A percentile compares a stretch with the other conserved stretches of the same genome.
These are phyloP conservation scores for Heterobasidion irregulare DNA, from an alignment of 1,284 basidiomycete species.

Conservation along the genomic window DNA sequence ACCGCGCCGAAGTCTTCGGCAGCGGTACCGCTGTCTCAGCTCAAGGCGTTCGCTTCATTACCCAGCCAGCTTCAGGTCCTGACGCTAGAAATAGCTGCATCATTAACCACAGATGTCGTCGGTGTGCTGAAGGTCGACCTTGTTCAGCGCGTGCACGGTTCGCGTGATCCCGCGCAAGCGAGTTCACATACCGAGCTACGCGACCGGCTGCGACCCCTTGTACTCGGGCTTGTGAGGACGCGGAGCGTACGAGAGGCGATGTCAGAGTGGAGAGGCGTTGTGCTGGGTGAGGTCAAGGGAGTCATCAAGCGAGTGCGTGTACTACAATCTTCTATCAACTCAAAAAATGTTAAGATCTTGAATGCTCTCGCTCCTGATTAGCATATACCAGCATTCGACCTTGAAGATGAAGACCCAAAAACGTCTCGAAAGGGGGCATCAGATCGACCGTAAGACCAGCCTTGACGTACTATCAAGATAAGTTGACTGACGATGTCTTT, in stretches of 20 bases:
- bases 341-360: constrained; percentile 1
- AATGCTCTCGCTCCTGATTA: constrained; percentile 16
- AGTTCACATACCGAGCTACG: constrained; percentile 33
- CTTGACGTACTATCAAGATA: not conserved
- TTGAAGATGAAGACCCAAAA: constrained; percentile 40
- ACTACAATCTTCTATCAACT: not conserved
- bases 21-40: constrained; percentile 46
- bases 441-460: constrained; percentile 8
- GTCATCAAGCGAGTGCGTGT: constrained; percentile 49
- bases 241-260: constrained; percentile 66
- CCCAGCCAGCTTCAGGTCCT: constrained; percentile 61
- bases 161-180: constrained; percentile 15
- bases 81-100: constrained; percentile 65
- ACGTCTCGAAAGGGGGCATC: constrained; percentile 17
- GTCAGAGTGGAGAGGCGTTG: constrained; percentile 71
- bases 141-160: constrained; percentile 35
- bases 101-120: constrained; percentile 75
- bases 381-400: constrained; percentile 52
- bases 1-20: constrained; percentile 12
- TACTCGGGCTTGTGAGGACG: constrained; percentile 72
- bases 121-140: constrained; percentile 65
- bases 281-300: constrained; percentile 57
- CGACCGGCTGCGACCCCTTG: constrained; percentile 60
- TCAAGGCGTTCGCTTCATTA: constrained; percentile 63
- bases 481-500: not conserved